Conservation (phyloP, 176 grass and related monocot genomes). For the Elaeis guineensis region DNA sequence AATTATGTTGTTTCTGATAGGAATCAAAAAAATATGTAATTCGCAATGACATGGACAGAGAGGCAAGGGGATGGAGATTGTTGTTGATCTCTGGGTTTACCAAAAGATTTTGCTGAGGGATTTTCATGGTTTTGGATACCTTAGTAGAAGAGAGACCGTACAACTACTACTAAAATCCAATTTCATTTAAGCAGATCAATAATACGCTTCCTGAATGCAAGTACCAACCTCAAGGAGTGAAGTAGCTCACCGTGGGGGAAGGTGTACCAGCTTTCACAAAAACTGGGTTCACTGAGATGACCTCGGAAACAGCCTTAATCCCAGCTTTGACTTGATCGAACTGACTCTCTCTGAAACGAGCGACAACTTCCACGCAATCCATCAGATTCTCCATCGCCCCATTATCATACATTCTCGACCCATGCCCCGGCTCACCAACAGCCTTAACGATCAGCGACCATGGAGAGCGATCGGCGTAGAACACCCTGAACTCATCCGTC, state of each 20-base stretch:
- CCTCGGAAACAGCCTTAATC: constrained; percentile 37
- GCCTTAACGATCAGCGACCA: constrained; percentile 60
- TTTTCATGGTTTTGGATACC: too few species aligned
- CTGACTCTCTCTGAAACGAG: constrained; percentile 57
- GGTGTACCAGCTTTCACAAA: constrained; percentile 80
- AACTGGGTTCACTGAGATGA: constrained; percentile 70
- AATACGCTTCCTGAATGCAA: too few species aligned
- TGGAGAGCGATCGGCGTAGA: constrained; percentile 68
- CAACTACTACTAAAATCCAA: too few species aligned
- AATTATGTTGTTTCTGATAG: too few species aligned
- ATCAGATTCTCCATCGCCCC: constrained; percentile 69
- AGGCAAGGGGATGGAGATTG: too few species aligned
- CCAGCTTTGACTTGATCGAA: constrained; percentile 62
- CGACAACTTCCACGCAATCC: constrained; percentile 47
- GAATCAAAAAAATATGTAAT: too few species aligned
- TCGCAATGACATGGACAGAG: too few species aligned
- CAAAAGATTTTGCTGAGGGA: too few species aligned
- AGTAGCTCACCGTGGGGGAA: constrained; percentile 54
- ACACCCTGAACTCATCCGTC: constrained; percentile 72
- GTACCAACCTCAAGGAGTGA: too few species aligned
- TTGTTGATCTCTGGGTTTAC: too few species aligned
- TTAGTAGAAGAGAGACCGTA: too few species aligned
- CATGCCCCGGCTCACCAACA: constrained; percentile 54
- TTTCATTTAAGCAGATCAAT: too few species aligned
- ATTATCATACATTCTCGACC: constrained; percentile 70